Evolutionary conservation across 2,329 filamentous ascomycete species (phyloP).

Genomic region (Trichoderma koningiopsis): DNA sequence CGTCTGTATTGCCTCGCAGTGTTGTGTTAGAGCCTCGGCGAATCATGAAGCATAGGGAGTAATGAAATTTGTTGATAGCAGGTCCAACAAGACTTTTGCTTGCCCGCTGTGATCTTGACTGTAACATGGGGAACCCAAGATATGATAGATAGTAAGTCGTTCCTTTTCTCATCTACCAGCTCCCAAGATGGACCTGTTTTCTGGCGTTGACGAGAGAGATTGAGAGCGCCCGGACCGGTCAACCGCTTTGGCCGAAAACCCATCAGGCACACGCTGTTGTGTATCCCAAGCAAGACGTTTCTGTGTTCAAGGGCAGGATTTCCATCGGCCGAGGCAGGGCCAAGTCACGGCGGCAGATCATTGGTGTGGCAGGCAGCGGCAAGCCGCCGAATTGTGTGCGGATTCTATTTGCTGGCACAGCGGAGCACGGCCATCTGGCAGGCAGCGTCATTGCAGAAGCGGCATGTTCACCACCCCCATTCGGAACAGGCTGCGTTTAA

Average conservation of each 20-base stretch:
- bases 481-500: conserved; percentile 16
- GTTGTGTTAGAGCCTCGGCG: too few species aligned
- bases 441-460: conserved; percentile 16
- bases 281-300: not conserved
- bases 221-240: not conserved
- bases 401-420: conserved; percentile 13
- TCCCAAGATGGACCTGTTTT: not conserved
- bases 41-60: not conserved
- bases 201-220: not conserved
- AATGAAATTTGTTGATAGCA: not conserved
- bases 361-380: conserved; percentile 1
- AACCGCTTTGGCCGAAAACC: not conserved
- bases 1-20: not conserved
- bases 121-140: not conserved
- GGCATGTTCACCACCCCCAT: conserved; percentile 22
- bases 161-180: not conserved
- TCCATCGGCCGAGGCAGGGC: not conserved
- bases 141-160: not conserved
- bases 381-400: conserved; percentile 1
- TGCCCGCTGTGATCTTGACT: not conserved
- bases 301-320: not conserved
- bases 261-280: not conserved
- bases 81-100: not conserved
- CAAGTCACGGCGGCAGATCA: not conserved
- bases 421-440: conserved; percentile 10